Evolutionary conservation across 495 filamentous ascomycete species (phyloP).

Genomic region (Peziza echinospora): DNA sequence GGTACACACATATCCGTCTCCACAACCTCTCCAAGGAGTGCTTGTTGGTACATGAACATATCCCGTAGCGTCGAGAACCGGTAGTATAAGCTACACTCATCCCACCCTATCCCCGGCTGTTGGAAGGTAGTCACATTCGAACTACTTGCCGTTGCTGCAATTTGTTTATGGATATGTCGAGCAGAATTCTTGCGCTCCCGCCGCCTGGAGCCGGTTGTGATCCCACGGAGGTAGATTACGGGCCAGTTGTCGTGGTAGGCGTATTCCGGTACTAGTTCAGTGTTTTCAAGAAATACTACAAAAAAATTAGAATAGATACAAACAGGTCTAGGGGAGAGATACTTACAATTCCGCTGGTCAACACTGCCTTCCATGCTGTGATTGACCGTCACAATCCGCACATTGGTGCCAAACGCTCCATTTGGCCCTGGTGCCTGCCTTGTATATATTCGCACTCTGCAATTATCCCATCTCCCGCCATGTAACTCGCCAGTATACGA

Average conservation of each 20-base stretch:
- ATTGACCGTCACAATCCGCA: conserved; percentile 12
- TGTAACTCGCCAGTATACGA: conserved; percentile 12
- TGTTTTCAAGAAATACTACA: conserved; percentile 7
- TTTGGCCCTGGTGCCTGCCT: neutral
- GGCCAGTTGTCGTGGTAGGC: conserved; percentile 10
- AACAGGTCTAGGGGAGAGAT: too few relatives aligned
- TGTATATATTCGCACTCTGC: conserved; percentile 10
- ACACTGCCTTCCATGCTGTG: conserved; percentile 8
- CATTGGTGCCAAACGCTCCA: neutral
- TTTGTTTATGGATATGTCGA: too few relatives aligned
- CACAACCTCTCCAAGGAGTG: conserved; percentile 12
- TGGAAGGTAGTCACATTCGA: too few relatives aligned
- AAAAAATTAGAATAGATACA: too few relatives aligned
- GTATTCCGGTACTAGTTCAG: conserved; percentile 13
- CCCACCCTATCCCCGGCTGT: neutral
- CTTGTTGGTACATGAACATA: conserved; percentile 15
- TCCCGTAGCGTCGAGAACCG: conserved; percentile 8
- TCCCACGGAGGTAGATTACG: conserved; percentile 10
- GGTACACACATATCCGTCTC: conserved; percentile 9
- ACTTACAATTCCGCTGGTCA: conserved; percentile 5
- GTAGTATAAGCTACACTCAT: conserved; percentile 7
- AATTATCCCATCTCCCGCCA: conserved; percentile 11
- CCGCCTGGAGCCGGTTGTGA: too few relatives aligned
- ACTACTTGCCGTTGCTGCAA: too few relatives aligned
- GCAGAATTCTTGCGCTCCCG: too few relatives aligned